Conservation (phyloP, 352 stramenopile genomes). For the Globisporangium nagaii region DNA sequence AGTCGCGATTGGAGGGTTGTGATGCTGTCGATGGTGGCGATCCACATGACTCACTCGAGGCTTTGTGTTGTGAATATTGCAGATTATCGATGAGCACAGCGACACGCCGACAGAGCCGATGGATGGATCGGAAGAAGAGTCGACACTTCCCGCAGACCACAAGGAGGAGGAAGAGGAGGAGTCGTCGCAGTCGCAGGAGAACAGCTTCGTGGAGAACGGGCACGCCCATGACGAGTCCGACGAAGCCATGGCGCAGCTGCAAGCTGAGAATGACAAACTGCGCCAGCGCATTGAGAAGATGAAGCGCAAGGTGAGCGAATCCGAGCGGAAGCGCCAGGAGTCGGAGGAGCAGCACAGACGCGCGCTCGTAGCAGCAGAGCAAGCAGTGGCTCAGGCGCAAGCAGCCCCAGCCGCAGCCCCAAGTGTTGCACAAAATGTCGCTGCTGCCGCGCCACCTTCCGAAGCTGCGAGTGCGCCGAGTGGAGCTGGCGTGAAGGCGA, state of each 20-base stretch:
- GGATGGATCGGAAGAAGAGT: slow-evolving; percentile 57
- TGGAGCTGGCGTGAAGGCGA: slow-evolving; percentile 36
- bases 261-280: slow-evolving; percentile 77
- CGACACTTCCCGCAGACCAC: slow-evolving; percentile 21
- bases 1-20: background rate
- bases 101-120: slow-evolving; percentile 45
- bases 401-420: slow-evolving; percentile 6
- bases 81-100: slow-evolving; percentile 73
- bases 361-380: slow-evolving; percentile 12
- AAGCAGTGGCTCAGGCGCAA: slow-evolving; percentile 4
- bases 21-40: background rate
- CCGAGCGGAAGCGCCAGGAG: slow-evolving; percentile 46
- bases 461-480: slow-evolving; percentile 7
- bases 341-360: slow-evolving; percentile 42
- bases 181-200: slow-evolving; percentile 22
- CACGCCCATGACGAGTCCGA: slow-evolving; percentile 13
- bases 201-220: slow-evolving; percentile 6
- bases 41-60: background rate
- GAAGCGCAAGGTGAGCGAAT: slow-evolving; percentile 57
- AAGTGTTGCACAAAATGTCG: background rate
- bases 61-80: background rate
- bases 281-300: slow-evolving; percentile 68
- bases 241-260: slow-evolving; percentile 36
- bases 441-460: slow-evolving; percentile 16
- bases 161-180: slow-evolving; percentile 33